phyloP scores from a whole-genome alignment of 805 yeast species.

The Grigorovia jiainica region DNA sequence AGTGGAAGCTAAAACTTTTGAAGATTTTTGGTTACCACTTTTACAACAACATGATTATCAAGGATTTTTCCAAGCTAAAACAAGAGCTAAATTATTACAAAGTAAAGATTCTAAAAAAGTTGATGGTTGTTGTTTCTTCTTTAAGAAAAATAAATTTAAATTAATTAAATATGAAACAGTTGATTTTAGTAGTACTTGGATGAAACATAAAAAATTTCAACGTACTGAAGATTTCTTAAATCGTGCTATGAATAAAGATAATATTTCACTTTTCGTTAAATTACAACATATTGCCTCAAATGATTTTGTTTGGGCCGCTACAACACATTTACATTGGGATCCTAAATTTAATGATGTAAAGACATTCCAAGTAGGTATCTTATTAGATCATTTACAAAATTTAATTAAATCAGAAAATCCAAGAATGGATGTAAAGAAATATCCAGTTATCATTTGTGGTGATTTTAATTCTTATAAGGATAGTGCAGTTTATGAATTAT shows the following conservation, averaged over 20 bases:
- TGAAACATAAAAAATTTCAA: slow-evolving; percentile 76
- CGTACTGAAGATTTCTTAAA: slow-evolving; percentile 91
- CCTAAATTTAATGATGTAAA: slow-evolving; percentile 94
- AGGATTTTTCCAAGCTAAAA: slow-evolving; percentile 76
- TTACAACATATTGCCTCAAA: slow-evolving; percentile 69
- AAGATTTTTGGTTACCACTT: slow-evolving; percentile 76
- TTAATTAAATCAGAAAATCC: slow-evolving; percentile 41
- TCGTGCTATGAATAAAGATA: slow-evolving; percentile 92
- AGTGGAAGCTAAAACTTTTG: slow-evolving; percentile 79
- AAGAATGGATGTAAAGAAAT: slow-evolving; percentile 44
- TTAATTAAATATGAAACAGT: slow-evolving; percentile 61
- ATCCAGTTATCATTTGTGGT: slow-evolving; percentile 84
- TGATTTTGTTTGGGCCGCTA: slow-evolving; percentile 63
- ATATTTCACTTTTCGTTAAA: slow-evolving; percentile 70
- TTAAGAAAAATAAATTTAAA: slow-evolving; percentile 56
- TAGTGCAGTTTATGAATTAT: slow-evolving; percentile 87
- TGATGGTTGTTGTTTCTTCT: slow-evolving; percentile 97
- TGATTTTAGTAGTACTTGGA: slow-evolving; percentile 76
- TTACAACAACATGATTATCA: slow-evolving; percentile 68
- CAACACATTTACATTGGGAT: slow-evolving; percentile 98
- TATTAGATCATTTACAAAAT: slow-evolving; percentile 76
- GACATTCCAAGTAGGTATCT: slow-evolving; percentile 86
- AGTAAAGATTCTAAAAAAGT: slow-evolving; percentile 77
- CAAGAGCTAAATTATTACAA: slow-evolving; percentile 85
- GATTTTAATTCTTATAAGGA: slow-evolving; percentile 84